These are phyloP conservation scores for Coemansia sp. DNA, from an alignment of 192 early-diverging fungal genomes.

Conservation along the genomic window DNA sequence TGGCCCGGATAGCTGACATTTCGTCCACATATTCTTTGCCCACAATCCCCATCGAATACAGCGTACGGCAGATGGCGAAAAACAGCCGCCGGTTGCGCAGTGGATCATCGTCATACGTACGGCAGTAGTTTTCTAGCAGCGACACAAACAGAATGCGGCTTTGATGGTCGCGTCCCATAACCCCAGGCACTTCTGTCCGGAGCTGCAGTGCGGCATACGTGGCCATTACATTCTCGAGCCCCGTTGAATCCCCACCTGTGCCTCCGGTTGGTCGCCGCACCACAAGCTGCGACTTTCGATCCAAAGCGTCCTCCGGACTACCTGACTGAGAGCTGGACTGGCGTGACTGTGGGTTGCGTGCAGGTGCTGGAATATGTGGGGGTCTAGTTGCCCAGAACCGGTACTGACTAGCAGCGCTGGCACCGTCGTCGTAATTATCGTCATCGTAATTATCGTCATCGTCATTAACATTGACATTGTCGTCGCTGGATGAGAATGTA, in stretches of 20 bases:
- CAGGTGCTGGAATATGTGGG: slow-evolving; percentile 4
- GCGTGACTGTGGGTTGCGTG: not conserved
- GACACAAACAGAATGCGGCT: slow-evolving; percentile 82
- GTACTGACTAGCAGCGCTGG: not conserved
- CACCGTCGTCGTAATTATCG: too few relatives aligned
- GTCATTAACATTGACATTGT: not conserved
- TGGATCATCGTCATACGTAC: slow-evolving; percentile 81
- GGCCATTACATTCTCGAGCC: not conserved
- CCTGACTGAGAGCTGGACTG: not conserved
- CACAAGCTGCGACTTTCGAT: not conserved
- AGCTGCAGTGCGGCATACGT: slow-evolving; percentile 6
- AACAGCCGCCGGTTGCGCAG: slow-evolving; percentile 83
- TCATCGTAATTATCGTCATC: not conserved
- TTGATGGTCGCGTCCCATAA: slow-evolving; percentile 56
- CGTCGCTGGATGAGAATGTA: not conserved
- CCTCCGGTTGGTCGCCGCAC: not conserved
- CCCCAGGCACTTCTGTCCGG: slow-evolving; percentile 13
- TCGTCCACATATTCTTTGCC: slow-evolving; percentile 78
- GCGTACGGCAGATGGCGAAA: slow-evolving; percentile 82
- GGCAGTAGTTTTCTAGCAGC: slow-evolving; percentile 87
- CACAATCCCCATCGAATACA: slow-evolving; percentile 81
- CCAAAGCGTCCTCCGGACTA: not conserved
- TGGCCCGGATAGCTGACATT: slow-evolving; percentile 75
- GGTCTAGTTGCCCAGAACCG: slow-evolving; percentile 35
- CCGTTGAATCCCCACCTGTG: not conserved